These are phyloP conservation scores for Ophiocordyceps polyrhachis-furcata DNA, from an alignment of 2,329 filamentous ascomycete species.

Conservation along the genomic window DNA sequence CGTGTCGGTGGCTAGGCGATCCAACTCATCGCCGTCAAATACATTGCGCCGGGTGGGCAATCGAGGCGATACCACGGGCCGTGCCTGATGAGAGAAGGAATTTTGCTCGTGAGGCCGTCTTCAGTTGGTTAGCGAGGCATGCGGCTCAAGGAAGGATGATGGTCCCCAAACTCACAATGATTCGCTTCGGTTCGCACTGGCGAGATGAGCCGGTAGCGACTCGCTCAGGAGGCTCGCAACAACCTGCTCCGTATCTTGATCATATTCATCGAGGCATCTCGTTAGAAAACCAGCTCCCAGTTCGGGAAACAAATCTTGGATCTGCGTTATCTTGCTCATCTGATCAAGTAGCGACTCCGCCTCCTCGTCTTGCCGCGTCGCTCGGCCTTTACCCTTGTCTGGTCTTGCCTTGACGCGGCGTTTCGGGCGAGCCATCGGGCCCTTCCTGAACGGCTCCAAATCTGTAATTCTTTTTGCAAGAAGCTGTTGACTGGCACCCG, in stretches of 20 bases:
- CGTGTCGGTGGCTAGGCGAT: conserved; percentile 46
- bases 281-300: conserved; percentile 69
- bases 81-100: conserved; percentile 25
- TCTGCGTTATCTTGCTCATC: conserved; percentile 68
- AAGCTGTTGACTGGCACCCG: conserved; percentile 32
- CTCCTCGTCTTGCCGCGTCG: conserved; percentile 17
- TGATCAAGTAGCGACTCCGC: conserved; percentile 53
- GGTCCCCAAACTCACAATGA: conserved; percentile 25
- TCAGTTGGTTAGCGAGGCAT: conserved; percentile 5
- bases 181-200: conserved; percentile 43
- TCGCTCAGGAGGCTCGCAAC: conserved; percentile 68
- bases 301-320: conserved; percentile 88
- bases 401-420: conserved; percentile 32
- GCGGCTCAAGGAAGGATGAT: too few species aligned
- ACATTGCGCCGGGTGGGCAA: conserved; percentile 48
- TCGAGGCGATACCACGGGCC: conserved; percentile 38
- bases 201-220: conserved; percentile 51
- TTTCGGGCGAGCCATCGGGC: conserved; percentile 30
- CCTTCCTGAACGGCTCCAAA: conserved; percentile 41
- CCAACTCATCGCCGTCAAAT: conserved; percentile 66
- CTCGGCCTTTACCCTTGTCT: conserved; percentile 46
- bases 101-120: conserved; percentile 11
- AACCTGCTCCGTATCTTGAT: conserved; percentile 58
- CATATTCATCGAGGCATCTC: conserved; percentile 61
- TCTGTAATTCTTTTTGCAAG: conserved; percentile 40